Evolutionary conservation across 805 yeast species (phyloP).

Genomic region (Saccharomycopsis selenospora): DNA sequence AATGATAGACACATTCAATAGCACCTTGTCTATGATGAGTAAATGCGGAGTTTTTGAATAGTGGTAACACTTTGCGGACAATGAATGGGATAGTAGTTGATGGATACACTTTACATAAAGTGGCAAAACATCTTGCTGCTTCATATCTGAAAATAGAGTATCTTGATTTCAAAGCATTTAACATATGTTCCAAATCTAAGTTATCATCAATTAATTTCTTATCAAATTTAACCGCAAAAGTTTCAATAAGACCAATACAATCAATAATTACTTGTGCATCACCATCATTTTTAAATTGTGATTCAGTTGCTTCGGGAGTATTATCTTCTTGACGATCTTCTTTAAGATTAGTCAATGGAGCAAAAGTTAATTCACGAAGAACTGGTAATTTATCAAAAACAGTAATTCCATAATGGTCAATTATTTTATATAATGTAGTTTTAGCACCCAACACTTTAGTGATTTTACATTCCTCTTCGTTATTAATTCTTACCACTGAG

Average conservation of each 20-base stretch:
- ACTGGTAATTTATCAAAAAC: conserved; percentile 62
- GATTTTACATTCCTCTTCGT: conserved; percentile 12
- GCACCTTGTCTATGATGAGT: conserved; percentile 83
- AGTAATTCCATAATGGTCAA: conserved; percentile 43
- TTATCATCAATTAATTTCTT: conserved; percentile 38
- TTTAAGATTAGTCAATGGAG: conserved; percentile 42
- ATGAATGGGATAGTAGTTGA: conserved; percentile 67
- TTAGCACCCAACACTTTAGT: conserved; percentile 80
- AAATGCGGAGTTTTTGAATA: conserved; percentile 68
- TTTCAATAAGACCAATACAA: conserved; percentile 73
- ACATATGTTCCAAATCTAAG: conserved; percentile 47
- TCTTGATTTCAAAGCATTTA: conserved; percentile 53
- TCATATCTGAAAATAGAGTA: conserved; percentile 83
- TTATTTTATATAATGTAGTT: conserved; percentile 54
- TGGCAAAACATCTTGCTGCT: conserved; percentile 82
- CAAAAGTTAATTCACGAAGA: conserved; percentile 56
- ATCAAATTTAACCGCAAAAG: conserved; percentile 59
- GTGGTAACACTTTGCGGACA: conserved; percentile 71
- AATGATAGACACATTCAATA: conserved; percentile 82
- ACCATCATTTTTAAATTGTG: conserved; percentile 34
- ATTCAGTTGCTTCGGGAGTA: no score
- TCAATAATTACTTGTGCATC: conserved; percentile 80
- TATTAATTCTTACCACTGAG: conserved; percentile 16
- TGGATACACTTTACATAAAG: conserved; percentile 63
- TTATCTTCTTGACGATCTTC: conserved; percentile 23